These are phyloP conservation scores for Penicillium pancosmium DNA, from an alignment of 495 filamentous ascomycete species.

Conservation along the genomic window DNA sequence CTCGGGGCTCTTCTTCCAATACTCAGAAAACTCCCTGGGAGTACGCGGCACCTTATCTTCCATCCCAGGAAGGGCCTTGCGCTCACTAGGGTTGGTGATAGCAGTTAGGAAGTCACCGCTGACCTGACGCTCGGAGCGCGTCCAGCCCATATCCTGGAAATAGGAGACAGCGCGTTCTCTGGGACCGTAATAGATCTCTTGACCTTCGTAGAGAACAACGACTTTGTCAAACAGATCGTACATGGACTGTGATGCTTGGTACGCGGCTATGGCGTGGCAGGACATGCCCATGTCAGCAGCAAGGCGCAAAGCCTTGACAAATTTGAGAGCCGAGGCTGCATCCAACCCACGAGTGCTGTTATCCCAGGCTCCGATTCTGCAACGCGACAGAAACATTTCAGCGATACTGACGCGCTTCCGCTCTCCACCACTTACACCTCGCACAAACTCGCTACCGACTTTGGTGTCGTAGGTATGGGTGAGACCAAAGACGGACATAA, in stretches of 20 bases:
- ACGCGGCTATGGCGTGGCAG: constrained; percentile 78
- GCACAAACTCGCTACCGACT: constrained; percentile 51
- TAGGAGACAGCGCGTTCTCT: constrained; percentile 57
- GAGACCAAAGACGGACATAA: constrained; percentile 61
- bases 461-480: constrained; percentile 55
- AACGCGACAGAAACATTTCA: constrained; percentile 61
- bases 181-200: constrained; percentile 66
- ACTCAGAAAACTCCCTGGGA: constrained; percentile 64
- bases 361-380: constrained; percentile 76
- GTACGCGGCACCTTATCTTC: constrained; percentile 68
- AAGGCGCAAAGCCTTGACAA: constrained; percentile 66
- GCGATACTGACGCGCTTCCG: constrained; percentile 64
- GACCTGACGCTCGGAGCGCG: constrained; percentile 58
- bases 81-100: constrained; percentile 65
- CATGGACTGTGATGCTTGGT: constrained; percentile 83
- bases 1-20: constrained; percentile 55
- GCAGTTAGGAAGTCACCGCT: constrained; percentile 73
- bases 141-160: constrained; percentile 61
- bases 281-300: constrained; percentile 72
- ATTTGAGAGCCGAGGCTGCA: constrained; percentile 75
- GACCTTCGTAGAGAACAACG: constrained; percentile 60
- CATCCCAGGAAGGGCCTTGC: constrained; percentile 58
- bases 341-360: constrained; percentile 87
- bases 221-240: constrained; percentile 67
- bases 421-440: constrained; percentile 81